phyloP scores from a whole-genome alignment of 805 yeast species.

The Starmerella cellae region DNA sequence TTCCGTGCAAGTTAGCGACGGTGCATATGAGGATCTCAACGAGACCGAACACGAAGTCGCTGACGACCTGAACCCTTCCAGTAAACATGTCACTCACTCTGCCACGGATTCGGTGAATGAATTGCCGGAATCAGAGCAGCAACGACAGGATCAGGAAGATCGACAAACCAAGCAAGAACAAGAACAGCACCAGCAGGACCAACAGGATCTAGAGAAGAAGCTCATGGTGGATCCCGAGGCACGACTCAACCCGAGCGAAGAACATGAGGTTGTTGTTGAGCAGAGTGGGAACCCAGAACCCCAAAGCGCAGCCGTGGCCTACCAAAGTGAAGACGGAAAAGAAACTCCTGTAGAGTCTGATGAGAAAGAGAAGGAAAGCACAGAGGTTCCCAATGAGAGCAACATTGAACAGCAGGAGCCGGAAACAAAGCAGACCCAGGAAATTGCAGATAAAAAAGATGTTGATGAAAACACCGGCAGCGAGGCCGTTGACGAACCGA shows the following conservation, averaged over 20 bases:
- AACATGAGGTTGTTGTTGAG: slow-evolving; percentile 6
- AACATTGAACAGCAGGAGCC: not conserved
- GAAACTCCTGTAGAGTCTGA: not conserved
- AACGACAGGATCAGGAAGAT: not conserved
- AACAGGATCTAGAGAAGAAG: slow-evolving; percentile 5
- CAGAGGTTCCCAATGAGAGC: not conserved
- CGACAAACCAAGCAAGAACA: not conserved
- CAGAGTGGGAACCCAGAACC: slow-evolving; percentile 1
- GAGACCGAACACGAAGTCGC: not conserved
- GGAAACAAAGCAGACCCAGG: too few relatives aligned
- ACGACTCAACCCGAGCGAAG: slow-evolving; percentile 3
- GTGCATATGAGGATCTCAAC: not conserved
- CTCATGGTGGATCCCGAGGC: slow-evolving; percentile 6
- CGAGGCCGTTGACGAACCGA: not conserved
- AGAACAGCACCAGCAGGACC: too few relatives aligned
- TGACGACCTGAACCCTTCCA: not conserved
- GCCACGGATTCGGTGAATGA: not conserved
- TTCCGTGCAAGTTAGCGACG: not conserved
- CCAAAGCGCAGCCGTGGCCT: slow-evolving; percentile 1
- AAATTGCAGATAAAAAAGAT: too few relatives aligned
- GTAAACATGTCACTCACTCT: not conserved
- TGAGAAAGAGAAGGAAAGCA: not conserved
- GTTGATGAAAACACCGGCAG: too few relatives aligned
- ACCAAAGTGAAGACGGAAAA: not conserved
- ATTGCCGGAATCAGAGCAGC: not conserved